Evolutionary conservation across 1,284 basidiomycete species (phyloP).

Genomic region (Naganishia sp.): DNA sequence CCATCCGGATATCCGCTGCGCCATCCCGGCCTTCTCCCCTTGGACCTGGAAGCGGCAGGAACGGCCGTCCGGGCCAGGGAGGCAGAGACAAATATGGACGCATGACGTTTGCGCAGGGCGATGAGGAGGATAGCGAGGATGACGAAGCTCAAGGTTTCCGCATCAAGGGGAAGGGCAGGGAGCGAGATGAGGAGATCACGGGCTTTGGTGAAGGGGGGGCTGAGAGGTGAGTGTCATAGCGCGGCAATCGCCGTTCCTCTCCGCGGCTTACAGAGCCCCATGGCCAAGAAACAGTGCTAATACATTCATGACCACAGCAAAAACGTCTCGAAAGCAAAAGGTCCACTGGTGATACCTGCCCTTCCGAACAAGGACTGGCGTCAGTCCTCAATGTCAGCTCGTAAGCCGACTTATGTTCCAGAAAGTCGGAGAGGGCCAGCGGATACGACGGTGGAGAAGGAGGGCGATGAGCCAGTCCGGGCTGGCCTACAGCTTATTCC

Average conservation of each 20-base stretch:
- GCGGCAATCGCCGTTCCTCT: neutral
- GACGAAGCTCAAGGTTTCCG: constrained; percentile 42
- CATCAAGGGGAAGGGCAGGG: constrained; percentile 8
- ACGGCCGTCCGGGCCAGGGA: neutral
- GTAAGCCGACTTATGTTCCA: constrained; percentile 63
- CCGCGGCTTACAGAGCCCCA: neutral
- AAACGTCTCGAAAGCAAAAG: constrained; percentile 54
- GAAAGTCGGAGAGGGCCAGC: constrained; percentile 57
- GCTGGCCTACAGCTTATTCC: constrained; percentile 27
- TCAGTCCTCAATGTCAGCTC: constrained; percentile 62
- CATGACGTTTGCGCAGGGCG: constrained; percentile 43
- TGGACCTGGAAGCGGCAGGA: constrained; percentile 4
- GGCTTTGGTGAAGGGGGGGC: constrained; percentile 69
- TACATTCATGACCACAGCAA: constrained; percentile 37
- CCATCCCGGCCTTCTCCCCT: constrained; percentile 32
- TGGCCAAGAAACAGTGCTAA: neutral
- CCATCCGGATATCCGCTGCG: constrained; percentile 29
- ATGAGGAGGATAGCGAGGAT: constrained; percentile 42
- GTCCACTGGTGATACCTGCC: constrained; percentile 77
- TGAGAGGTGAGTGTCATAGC: constrained; percentile 66
- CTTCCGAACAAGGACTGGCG: constrained; percentile 86
- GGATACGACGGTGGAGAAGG: constrained; percentile 43
- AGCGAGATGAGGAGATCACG: constrained; percentile 68
- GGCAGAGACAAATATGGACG: constrained; percentile 28
- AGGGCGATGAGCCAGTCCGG: constrained; percentile 40